Percentiles rank a stretch among this genome's conserved stretches.
phyloP scores from a whole-genome alignment of 2,329 filamentous ascomycete genomes.

The Coleophoma eucalyptorum region DNA sequence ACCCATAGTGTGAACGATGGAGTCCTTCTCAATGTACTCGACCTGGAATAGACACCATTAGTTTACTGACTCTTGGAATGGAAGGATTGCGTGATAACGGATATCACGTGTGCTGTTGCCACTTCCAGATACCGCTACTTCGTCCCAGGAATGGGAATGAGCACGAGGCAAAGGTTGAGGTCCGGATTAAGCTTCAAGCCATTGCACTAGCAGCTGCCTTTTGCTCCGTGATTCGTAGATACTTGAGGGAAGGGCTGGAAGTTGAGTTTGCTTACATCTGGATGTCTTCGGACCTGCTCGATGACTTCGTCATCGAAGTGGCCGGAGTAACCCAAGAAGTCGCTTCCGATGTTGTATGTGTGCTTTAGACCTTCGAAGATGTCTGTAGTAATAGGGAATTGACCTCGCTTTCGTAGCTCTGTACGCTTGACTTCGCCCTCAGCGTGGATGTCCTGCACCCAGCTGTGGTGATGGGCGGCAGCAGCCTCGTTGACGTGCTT shows the following conservation, averaged over 20 bases:
- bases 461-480: slow-evolving; percentile 77
- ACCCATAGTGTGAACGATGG: slow-evolving; percentile 79
- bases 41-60: slow-evolving; percentile 54
- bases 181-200: too few relatives aligned
- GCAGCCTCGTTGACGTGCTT: slow-evolving; percentile 76
- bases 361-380: slow-evolving; percentile 87
- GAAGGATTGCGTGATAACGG: neutral
- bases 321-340: slow-evolving; percentile 87
- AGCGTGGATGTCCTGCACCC: slow-evolving; percentile 84
- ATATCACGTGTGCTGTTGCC: slow-evolving; percentile 18
- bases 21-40: slow-evolving; percentile 94
- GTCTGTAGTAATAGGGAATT: slow-evolving; percentile 63
- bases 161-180: too few relatives aligned
- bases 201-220: too few relatives aligned
- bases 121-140: neutral
- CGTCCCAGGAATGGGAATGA: too few relatives aligned
- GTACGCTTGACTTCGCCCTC: slow-evolving; percentile 65
- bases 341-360: slow-evolving; percentile 86
- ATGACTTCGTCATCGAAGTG: slow-evolving; percentile 93
- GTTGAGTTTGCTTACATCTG: slow-evolving; percentile 73
- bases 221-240: too few relatives aligned
- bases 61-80: slow-evolving; percentile 1
- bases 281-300: slow-evolving; percentile 89
- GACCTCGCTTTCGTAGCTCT: slow-evolving; percentile 88
- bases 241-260: neutral